Evolutionary conservation across 306 rosid genomes (phyloP).

Genomic region (Prunus armeniaca): DNA sequence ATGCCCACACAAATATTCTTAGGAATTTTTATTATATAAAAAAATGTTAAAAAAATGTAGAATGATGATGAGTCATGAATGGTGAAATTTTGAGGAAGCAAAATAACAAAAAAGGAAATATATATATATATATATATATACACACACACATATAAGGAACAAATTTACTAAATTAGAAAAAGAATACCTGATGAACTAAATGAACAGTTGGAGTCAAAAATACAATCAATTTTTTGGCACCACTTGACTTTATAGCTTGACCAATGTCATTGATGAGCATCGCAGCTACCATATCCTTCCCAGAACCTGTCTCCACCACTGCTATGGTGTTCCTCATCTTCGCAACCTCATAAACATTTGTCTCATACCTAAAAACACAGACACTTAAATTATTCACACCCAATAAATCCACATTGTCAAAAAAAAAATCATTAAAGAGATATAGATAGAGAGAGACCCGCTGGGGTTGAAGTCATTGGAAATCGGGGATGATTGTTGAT

Average conservation of each 20-base stretch:
- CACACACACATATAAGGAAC: too few relatives aligned
- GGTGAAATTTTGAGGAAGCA: too few relatives aligned
- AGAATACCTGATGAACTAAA: slow-evolving; percentile 73
- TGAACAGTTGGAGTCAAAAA: slow-evolving; percentile 93
- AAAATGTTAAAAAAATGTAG: too few relatives aligned
- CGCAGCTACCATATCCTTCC: slow-evolving; percentile 77
- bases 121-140: too few relatives aligned
- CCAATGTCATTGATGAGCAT: slow-evolving; percentile 65
- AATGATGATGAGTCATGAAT: neutral
- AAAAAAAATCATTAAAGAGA: neutral
- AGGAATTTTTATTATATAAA: neutral
- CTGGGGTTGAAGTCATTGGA: slow-evolving; percentile 46
- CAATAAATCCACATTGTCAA: neutral
- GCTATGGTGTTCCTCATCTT: slow-evolving; percentile 68
- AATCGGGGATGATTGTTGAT: slow-evolving; percentile 6
- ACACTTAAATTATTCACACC: neutral
- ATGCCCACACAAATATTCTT: neutral
- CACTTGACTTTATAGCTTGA: slow-evolving; percentile 40
- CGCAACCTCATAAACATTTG: slow-evolving; percentile 63
- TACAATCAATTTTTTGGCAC: slow-evolving; percentile 39
- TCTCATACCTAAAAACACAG: slow-evolving; percentile 51
- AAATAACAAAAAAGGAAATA: neutral
- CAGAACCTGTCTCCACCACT: slow-evolving; percentile 80
- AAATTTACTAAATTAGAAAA: neutral
- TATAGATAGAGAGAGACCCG: slow-evolving; percentile 36